phyloP scores from a whole-genome alignment of 2,329 filamentous ascomycete species.

The Aspergillus spinulosporus region DNA sequence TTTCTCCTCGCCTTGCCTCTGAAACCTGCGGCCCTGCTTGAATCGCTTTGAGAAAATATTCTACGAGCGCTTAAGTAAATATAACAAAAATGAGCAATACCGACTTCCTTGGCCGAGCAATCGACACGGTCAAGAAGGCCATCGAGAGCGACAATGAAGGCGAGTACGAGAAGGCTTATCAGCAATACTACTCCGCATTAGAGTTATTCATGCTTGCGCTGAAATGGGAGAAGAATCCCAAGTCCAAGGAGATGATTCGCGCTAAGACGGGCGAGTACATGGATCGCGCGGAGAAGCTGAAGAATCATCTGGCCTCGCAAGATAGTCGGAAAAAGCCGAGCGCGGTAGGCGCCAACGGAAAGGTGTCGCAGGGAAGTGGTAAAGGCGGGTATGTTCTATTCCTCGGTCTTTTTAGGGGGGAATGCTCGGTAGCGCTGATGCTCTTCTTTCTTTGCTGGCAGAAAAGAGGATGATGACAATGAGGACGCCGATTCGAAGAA shows the following conservation, averaged over 20 bases:
- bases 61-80: background rate
- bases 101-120: constrained; percentile 94
- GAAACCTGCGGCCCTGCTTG: background rate
- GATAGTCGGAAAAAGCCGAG: constrained; percentile 55
- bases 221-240: constrained; percentile 99
- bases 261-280: constrained; percentile 96
- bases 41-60: background rate
- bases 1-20: background rate
- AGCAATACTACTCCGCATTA: constrained; percentile 91
- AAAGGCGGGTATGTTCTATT: constrained; percentile 55
- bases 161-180: constrained; percentile 96
- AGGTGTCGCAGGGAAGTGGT: constrained; percentile 50
- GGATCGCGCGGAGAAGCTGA: constrained; percentile 97
- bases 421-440: too few species aligned
- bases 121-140: constrained; percentile 94
- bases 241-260: constrained; percentile 95
- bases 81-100: constrained; percentile 74
- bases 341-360: constrained; percentile 53
- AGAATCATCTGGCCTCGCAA: constrained; percentile 75
- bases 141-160: constrained; percentile 94
- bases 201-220: constrained; percentile 98
- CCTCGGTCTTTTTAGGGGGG: too few species aligned
- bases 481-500: too few species aligned
- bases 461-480: too few species aligned
- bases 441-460: too few species aligned